These are phyloP conservation scores for Termitomyces sp. DNA, from an alignment of 768 basidiomycete species.

Conservation along the genomic window DNA sequence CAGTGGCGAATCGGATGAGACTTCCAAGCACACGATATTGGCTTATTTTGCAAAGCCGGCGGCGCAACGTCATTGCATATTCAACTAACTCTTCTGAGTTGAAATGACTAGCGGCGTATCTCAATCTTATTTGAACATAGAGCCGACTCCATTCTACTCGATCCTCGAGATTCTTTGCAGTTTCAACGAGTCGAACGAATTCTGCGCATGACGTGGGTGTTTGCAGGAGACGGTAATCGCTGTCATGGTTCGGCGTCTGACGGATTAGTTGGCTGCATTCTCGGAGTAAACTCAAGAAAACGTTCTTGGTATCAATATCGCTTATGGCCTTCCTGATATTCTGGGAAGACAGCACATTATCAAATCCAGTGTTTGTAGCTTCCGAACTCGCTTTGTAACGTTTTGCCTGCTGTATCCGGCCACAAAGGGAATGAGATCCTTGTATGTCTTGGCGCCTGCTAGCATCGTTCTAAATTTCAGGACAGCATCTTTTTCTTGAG, in stretches of 20 bases:
- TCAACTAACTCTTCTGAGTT: not conserved
- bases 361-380: not conserved
- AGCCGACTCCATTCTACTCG: no score
- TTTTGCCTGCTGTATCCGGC: no score
- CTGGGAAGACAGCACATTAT: not conserved
- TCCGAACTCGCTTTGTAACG: not conserved
- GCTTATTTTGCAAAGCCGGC: not conserved
- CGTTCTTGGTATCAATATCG: not conserved
- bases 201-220: not conserved
- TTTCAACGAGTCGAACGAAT: not conserved
- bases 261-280: not conserved
- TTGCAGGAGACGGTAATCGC: not conserved
- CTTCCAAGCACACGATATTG: not conserved
- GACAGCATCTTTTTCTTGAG: no score
- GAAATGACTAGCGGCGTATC: not conserved
- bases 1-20: not conserved
- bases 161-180: not conserved
- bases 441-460: not conserved
- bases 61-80: not conserved
- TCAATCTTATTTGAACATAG: no score
- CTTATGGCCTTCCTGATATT: not conserved
- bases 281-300: not conserved
- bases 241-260: no score
- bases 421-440: no score
- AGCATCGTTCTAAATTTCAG: not conserved